Conservation (phyloP, 805 yeast genomes). For the Candida sonorensis region DNA sequence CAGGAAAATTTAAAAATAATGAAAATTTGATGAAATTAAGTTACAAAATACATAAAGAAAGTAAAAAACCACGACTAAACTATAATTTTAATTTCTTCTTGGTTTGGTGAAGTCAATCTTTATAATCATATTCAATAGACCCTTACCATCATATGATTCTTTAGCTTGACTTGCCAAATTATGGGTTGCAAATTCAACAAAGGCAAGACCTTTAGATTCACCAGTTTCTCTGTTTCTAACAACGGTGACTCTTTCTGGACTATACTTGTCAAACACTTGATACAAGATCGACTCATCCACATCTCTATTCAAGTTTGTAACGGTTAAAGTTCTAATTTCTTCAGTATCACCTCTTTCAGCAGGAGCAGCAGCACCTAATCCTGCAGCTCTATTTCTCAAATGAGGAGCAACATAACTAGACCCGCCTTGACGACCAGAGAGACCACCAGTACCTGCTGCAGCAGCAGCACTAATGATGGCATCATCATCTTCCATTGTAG, state of each 20-base stretch:
- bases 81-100: conserved; percentile 2
- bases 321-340: conserved; percentile 81
- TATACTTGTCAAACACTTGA: conserved; percentile 56
- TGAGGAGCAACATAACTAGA: conserved; percentile 60
- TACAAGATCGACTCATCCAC: conserved; percentile 79
- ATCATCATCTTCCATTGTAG: conserved; percentile 6
- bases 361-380: conserved; percentile 15
- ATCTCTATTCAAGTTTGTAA: conserved; percentile 82
- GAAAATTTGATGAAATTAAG: no score
- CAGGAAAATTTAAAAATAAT: no score
- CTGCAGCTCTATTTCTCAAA: conserved; percentile 29
- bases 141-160: conserved; percentile 76
- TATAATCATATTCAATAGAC: conserved; percentile 84
- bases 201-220: conserved; percentile 92
- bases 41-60: not conserved
- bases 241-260: conserved; percentile 67
- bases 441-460: conserved; percentile 11
- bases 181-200: conserved; percentile 71
- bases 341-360: conserved; percentile 48
- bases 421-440: conserved; percentile 25
- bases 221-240: conserved; percentile 92
- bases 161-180: conserved; percentile 70
- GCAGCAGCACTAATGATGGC: conserved; percentile 10
- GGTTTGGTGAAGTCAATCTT: conserved; percentile 56
- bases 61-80: not conserved